These are phyloP conservation scores for Neckera pumila DNA, from an alignment of 225 moss, liverwort and hornwort genomes.

Conservation along the genomic window DNA sequence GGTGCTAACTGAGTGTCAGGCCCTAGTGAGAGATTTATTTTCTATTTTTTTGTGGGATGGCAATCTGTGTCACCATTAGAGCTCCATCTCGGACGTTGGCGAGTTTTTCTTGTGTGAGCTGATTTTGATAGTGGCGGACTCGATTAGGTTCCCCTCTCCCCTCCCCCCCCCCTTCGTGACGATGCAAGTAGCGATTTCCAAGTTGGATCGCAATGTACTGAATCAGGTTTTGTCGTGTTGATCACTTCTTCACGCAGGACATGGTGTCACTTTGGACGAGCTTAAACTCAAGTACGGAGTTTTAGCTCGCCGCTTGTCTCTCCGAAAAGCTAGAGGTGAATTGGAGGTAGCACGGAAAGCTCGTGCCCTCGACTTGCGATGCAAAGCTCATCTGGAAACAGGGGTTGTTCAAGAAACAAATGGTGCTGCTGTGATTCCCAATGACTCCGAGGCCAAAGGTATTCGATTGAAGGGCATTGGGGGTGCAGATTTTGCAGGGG, in stretches of 20 bases:
- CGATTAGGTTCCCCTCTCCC: neutral
- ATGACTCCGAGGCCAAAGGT: neutral
- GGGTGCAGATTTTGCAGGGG: constrained; percentile 15
- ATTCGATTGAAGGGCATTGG: constrained; percentile 1
- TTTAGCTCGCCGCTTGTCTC: neutral
- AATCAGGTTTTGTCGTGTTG: neutral
- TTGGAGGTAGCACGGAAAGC: neutral
- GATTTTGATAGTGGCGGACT: neutral
- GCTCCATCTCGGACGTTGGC: neutral
- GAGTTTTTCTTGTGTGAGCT: neutral
- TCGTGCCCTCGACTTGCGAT: neutral
- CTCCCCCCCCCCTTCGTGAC: no score
- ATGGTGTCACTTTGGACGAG: neutral
- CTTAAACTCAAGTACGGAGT: neutral
- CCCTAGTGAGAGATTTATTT: no score
- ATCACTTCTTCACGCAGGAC: constrained; percentile 5
- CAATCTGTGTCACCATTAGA: neutral
- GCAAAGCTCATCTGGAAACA: neutral
- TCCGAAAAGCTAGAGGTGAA: neutral
- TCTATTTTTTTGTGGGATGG: neutral
- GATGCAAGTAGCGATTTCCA: neutral
- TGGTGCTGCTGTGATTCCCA: neutral
- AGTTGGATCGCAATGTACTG: neutral
- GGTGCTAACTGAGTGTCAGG: neutral
- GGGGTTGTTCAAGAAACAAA: neutral